phyloP scores from a whole-genome alignment of 768 basidiomycete genomes.

The Vararia minispora region DNA sequence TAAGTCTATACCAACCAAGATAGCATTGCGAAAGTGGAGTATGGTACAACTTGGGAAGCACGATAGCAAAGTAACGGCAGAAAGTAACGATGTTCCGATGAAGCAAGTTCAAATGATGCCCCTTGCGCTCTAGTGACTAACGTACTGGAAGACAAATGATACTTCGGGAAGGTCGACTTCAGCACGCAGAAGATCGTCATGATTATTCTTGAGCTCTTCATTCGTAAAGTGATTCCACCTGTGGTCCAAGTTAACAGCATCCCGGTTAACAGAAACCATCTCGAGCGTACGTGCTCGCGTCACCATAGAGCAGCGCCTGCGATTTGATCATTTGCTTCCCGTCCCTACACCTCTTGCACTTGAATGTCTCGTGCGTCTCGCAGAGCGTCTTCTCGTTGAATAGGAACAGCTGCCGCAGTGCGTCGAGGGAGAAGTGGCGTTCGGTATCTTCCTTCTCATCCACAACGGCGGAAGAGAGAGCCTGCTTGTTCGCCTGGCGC shows the following conservation, averaged over 20 bases:
- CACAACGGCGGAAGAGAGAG: conserved; percentile 94
- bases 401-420: conserved; percentile 81
- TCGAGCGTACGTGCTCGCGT: conserved; percentile 82
- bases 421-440: conserved; percentile 86
- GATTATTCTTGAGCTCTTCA: conserved; percentile 75
- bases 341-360: conserved; percentile 84
- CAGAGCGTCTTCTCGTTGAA: conserved; percentile 82
- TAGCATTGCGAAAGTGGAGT: too few relatives aligned
- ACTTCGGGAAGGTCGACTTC: conserved; percentile 78
- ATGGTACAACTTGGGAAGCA: too few relatives aligned
- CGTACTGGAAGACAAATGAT: conserved; percentile 94
- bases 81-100: background rate
- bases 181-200: conserved; percentile 89
- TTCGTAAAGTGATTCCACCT: conserved; percentile 99
- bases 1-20: too few relatives aligned
- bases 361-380: conserved; percentile 98
- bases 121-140: conserved; percentile 67
- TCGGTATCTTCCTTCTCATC: conserved; percentile 95
- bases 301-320: conserved; percentile 84
- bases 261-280: background rate
- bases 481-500: conserved; percentile 91
- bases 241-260: conserved; percentile 2
- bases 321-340: conserved; percentile 78
- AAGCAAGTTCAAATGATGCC: background rate
- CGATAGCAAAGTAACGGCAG: background rate